Base-by-base conservation (phyloP, 169 alveolate species). In the Ichthyophthirius multifiliis region DNA sequence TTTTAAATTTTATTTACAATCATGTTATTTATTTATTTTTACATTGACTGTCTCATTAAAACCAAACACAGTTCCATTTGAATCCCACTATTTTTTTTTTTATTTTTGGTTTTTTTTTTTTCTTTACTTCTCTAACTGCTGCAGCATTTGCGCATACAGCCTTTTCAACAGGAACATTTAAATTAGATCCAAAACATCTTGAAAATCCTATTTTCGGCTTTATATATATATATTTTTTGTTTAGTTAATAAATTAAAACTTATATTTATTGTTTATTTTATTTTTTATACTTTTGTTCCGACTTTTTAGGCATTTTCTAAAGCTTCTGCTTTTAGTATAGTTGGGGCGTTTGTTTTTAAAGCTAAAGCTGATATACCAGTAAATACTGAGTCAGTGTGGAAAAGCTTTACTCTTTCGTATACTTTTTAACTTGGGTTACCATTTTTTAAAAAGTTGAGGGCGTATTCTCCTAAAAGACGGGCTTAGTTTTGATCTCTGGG, bases 331-430 rank as follows among this genome's bases (percentile, higher is more conserved):
- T 62, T 39, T 62, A 95, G 75, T 15, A 92, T 23, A 43, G 94
- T 91, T 2, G 98, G 98, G 27, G 97, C 97, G 47, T 95, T 95
- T 18, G 98, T 93, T 67, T 82, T 86, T 87, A 93, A 67, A 31
- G 97, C 96, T 47, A 95, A 65, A 12, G 98, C 97, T 6, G 97
- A 93, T 23, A 95, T 44, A n/a, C 97, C 98, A 47, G 97, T 93
- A 65, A 95, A 45, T 16, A 95, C 97, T 81, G 94, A 81, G 43
- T 91, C 96, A 9, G 94, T 86, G 87, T 92, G 96, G 88, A 92
- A 92, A 12, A 90, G 85, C 16, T 55, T 80, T 27, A 82, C 90
- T 55, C 90, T 76, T 39, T 90, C 85, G 45, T 79, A 75, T 12
- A 94, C 95, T 32, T 83, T 65, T 63, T 35, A 80, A 44, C 62